phyloP scores from a whole-genome alignment of 2,329 filamentous ascomycete species.

The Plenodomus biglobosus region DNA sequence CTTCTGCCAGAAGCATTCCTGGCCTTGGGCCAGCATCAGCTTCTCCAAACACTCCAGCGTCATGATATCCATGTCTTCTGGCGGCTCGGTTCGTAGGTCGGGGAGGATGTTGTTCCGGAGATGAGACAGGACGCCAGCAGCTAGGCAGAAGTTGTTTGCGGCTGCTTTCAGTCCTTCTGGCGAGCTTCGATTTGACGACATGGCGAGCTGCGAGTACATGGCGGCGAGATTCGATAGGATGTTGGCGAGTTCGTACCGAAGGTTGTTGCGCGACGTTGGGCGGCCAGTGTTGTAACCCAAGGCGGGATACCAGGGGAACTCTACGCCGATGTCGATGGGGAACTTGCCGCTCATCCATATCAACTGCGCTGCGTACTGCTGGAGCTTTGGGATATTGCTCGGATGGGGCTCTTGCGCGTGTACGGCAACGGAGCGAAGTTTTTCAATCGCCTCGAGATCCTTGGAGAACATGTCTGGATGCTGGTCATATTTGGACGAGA shows the following conservation, averaged over 20 bases:
- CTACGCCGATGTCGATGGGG: conserved; percentile 91
- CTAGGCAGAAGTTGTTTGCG: conserved; percentile 84
- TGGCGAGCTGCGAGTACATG: conserved; percentile 89
- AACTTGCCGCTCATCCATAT: conserved; percentile 95
- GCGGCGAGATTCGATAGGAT: conserved; percentile 90
- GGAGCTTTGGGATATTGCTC: conserved; percentile 84
- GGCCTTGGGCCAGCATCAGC: conserved; percentile 85
- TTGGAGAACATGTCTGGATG: conserved; percentile 94
- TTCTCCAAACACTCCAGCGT: conserved; percentile 82
- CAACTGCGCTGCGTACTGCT: conserved; percentile 87
- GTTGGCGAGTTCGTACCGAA: conserved; percentile 85
- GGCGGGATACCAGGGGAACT: conserved; percentile 95
- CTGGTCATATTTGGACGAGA: conserved; percentile 97
- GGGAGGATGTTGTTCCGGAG: conserved; percentile 76
- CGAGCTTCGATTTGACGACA: conserved; percentile 73
- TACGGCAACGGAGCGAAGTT: conserved; percentile 79
- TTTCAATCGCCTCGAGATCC: conserved; percentile 84
- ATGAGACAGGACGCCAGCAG: conserved; percentile 80
- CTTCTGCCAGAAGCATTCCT: conserved; percentile 98
- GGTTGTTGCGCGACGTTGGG: conserved; percentile 66
- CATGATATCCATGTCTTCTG: conserved; percentile 92
- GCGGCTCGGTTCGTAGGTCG: conserved; percentile 78
- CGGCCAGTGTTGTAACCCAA: conserved; percentile 84
- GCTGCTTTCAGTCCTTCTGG: conserved; percentile 84
- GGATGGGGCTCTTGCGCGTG: conserved; percentile 85